phyloP scores from a whole-genome alignment of 1,284 basidiomycete genomes.

The Rhizopogon hawkerae region DNA sequence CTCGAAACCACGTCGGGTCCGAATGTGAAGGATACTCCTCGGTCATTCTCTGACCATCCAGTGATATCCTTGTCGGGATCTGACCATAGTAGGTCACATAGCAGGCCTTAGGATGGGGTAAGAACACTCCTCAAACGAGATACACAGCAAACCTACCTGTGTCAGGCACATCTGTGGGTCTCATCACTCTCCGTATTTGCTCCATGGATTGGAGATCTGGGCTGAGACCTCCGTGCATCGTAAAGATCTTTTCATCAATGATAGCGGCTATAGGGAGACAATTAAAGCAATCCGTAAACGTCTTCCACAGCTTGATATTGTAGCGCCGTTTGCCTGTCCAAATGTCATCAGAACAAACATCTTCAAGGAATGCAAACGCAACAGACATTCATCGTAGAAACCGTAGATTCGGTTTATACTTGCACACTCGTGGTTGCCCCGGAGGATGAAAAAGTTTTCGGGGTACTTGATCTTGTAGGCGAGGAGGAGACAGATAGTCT shows the following conservation, averaged over 20 bases:
- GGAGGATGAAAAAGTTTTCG: slow-evolving; percentile 94
- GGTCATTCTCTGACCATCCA: slow-evolving; percentile 98
- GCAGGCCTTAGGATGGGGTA: slow-evolving; percentile 49
- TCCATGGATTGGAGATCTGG: slow-evolving; percentile 99
- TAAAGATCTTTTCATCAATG: slow-evolving; percentile 97
- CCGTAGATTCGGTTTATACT: slow-evolving; percentile 95
- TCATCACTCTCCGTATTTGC: slow-evolving; percentile 98
- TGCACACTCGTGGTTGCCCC: slow-evolving; percentile 93
- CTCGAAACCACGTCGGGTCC: slow-evolving; percentile 96
- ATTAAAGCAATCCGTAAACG: slow-evolving; percentile 96
- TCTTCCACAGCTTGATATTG: slow-evolving; percentile 98
- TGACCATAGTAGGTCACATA: slow-evolving; percentile 97
- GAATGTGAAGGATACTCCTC: slow-evolving; percentile 98
- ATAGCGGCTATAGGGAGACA: slow-evolving; percentile 93
- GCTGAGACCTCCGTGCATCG: slow-evolving; percentile 88
- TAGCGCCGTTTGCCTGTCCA: slow-evolving; percentile 85
- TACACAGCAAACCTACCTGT: slow-evolving; percentile 56
- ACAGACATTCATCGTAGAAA: slow-evolving; percentile 93
- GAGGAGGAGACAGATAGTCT: slow-evolving; percentile 86
- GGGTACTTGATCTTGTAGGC: slow-evolving; percentile 99
- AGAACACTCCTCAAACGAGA: slow-evolving; percentile 9
- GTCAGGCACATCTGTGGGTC: slow-evolving; percentile 98
- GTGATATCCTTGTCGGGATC: slow-evolving; percentile 99
- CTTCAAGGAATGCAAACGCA: background rate
- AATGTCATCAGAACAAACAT: slow-evolving; percentile 9